Evolutionary conservation across 2,329 filamentous ascomycete genomes (phyloP).

Genomic region (Monascus ruber): DNA sequence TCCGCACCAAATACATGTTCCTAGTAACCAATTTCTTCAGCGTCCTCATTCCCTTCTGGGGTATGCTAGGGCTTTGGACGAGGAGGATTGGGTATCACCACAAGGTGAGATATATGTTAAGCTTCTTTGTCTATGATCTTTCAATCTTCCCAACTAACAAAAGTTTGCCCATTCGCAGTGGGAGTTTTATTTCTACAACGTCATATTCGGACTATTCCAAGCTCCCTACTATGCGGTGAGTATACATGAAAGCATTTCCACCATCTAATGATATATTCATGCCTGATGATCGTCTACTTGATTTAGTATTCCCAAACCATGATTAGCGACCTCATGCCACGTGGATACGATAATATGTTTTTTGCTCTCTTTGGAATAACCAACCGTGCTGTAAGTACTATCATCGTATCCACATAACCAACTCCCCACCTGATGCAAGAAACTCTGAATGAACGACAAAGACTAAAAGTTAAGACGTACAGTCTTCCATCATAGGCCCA

Average conservation of each 20-base stretch:
- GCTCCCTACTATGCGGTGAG: conserved; percentile 31
- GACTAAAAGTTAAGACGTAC: neutral
- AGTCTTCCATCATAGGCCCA: conserved; percentile 35
- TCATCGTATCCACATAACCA: neutral
- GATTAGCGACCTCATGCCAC: conserved; percentile 34
- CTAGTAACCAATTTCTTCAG: conserved; percentile 31
- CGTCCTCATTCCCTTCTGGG: conserved; percentile 32
- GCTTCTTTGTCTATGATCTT: conserved; percentile 1
- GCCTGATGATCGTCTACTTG: neutral
- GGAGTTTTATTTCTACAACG: conserved; percentile 35
- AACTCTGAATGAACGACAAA: too few relatives aligned
- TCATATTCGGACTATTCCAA: conserved; percentile 32
- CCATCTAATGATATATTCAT: too few relatives aligned
- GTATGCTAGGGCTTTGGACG: conserved; percentile 32
- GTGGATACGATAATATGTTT: conserved; percentile 35
- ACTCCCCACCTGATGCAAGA: too few relatives aligned
- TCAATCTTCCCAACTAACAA: neutral
- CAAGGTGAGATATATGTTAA: conserved; percentile 7
- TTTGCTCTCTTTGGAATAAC: conserved; percentile 35
- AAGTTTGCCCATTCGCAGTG: conserved; percentile 12
- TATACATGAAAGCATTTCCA: neutral
- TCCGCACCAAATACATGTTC: conserved; percentile 33
- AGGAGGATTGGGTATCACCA: conserved; percentile 30
- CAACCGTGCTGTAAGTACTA: conserved; percentile 27
- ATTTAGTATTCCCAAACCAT: conserved; percentile 32